Conservation (phyloP, 345 rosid genomes). For the Lagerstroemia speciosa region DNA sequence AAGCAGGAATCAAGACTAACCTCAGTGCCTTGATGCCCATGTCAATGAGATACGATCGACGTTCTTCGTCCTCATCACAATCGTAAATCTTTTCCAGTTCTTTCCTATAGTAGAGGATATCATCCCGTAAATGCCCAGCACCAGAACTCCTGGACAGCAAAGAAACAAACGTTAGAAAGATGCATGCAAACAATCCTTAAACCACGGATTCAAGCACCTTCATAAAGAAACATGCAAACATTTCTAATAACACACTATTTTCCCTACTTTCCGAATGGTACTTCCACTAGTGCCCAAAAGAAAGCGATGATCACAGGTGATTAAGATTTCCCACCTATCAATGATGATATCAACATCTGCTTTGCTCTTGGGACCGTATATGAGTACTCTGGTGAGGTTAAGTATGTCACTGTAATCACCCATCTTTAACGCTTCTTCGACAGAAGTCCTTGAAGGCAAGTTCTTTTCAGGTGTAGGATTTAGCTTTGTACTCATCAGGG, state of each 20-base stretch:
- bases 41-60: slow-evolving; percentile 54
- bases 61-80: slow-evolving; percentile 56
- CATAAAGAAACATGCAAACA: background rate
- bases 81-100: slow-evolving; percentile 43
- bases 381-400: slow-evolving; percentile 84
- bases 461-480: slow-evolving; percentile 22
- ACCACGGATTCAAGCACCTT: background rate
- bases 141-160: slow-evolving; percentile 63
- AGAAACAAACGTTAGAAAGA: slow-evolving; percentile 9
- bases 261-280: background rate
- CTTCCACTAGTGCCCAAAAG: background rate
- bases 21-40: slow-evolving; percentile 84
- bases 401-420: slow-evolving; percentile 97
- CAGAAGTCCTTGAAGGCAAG: slow-evolving; percentile 40
- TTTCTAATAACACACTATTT: background rate
- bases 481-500: slow-evolving; percentile 22
- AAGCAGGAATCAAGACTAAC: slow-evolving; percentile 25
- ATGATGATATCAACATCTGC: slow-evolving; percentile 65
- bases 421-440: slow-evolving; percentile 73
- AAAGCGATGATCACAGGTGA: background rate
- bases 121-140: slow-evolving; percentile 83
- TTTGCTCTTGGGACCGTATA: slow-evolving; percentile 90
- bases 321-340: slow-evolving; percentile 36
- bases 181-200: background rate
- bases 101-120: slow-evolving; percentile 58